Evolutionary conservation across 768 basidiomycete species (phyloP), one percentile per base, ranked within the genome.

Genomic region (Pleurotus cornucopiae): DNA sequence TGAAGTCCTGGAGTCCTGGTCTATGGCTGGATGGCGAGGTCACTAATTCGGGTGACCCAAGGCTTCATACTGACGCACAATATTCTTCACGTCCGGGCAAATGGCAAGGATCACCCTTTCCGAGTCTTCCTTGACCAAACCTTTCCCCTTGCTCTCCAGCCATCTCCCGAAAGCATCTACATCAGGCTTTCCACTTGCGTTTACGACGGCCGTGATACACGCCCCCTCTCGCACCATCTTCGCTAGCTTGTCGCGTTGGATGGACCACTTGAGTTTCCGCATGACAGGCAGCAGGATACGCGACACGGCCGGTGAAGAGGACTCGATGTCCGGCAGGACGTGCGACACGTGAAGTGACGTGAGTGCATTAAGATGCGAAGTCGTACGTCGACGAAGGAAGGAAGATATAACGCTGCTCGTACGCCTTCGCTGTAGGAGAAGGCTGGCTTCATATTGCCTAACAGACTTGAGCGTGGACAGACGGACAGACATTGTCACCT

Each of bases 51-150:
- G 12, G 16, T 46, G 48, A 41, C 38, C 62, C 54, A 78, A 61
- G 12, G 57, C 64, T 63, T 90, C 88, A 62, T 83, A 90, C 61
- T 84, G 83, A 51, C 72, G 73, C 21, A 85, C 76, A 37, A 78
- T 79, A 67, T 77, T 79, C 67, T 72, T 76, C 25, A 89, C 74
- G 56, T 78, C 78, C 4, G 87, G 88, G 63, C 87, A 89, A 43
- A 88, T 65, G 6, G 87, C 87, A 23, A 89, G 73, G 49, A 87
- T 71, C 13, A 88, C 77, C 55, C 86, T 79, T 67, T 89, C 87
- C 12, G 74, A 73, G 23, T 53, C 51, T 57, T 90, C 88, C 44
- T 74, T 71, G 20, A 86, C 71, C 13, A 87, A 68, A 44, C 69
- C 66, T 40, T 71, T 71, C 6, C 80, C 83, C 54, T 73, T 75